Evolutionary conservation across 768 basidiomycete genomes (phyloP).

Genomic region (Candolleomyces aberdarensis): DNA sequence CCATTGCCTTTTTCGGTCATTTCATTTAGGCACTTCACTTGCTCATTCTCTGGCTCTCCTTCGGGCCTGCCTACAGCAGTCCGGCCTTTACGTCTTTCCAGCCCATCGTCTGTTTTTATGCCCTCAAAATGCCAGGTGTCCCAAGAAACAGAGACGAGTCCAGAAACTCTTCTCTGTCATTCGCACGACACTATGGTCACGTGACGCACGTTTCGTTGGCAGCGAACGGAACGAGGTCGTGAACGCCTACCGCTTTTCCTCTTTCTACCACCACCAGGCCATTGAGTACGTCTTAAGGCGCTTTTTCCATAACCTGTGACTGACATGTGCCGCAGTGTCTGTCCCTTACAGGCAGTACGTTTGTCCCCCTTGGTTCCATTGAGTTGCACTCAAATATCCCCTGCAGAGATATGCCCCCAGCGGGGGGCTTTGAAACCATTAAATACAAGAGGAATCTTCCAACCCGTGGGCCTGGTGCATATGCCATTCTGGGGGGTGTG

Average conservation of each 20-base stretch:
- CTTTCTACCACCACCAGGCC: conserved; percentile 8
- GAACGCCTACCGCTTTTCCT: conserved; percentile 6
- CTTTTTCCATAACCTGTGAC: conserved; percentile 4
- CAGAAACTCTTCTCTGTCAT: background rate
- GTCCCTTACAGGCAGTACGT: conserved; percentile 62
- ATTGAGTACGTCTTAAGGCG: conserved; percentile 7
- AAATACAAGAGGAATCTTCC: conserved; percentile 97
- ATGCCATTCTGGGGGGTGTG: conserved; percentile 83
- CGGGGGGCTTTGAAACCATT: conserved; percentile 88
- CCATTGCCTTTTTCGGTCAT: conserved; percentile 8
- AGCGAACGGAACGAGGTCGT: background rate
- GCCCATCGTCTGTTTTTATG: too few species aligned
- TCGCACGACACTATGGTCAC: background rate
- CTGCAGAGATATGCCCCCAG: conserved; percentile 90
- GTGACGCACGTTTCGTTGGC: background rate
- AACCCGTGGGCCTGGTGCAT: conserved; percentile 80
- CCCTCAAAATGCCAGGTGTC: too few species aligned
- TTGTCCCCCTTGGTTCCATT: conserved; percentile 18
- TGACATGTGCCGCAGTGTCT: conserved; percentile 42
- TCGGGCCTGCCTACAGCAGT: too few species aligned
- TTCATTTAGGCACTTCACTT: background rate
- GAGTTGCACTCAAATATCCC: background rate
- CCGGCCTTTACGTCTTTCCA: too few species aligned
- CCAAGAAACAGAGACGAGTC: too few species aligned
- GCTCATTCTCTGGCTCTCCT: background rate